Evolutionary conservation across 2,329 filamentous ascomycete genomes (phyloP).

Genomic region (Paraphaeosphaeria minitans): DNA sequence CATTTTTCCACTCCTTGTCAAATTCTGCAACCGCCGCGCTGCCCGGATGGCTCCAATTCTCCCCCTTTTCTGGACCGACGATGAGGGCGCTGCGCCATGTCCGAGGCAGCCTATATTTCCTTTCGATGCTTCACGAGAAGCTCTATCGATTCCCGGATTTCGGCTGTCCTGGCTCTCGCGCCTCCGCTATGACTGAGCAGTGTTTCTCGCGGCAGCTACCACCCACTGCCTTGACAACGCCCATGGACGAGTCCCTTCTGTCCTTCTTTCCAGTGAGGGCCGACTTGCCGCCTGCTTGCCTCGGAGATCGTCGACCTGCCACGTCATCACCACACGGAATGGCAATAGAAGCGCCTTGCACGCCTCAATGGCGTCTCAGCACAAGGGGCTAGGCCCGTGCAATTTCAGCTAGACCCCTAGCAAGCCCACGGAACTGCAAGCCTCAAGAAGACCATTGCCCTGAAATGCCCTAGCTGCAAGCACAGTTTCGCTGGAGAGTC

Average conservation of each 20-base stretch:
- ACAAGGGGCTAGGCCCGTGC: not conserved
- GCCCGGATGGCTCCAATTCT: not conserved
- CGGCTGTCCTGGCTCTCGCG: not conserved
- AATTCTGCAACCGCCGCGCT: constrained; percentile 23
- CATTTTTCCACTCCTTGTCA: constrained; percentile 13
- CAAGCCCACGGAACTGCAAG: not conserved
- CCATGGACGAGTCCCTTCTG: not conserved
- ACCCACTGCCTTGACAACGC: not conserved
- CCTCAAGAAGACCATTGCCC: constrained; percentile 2
- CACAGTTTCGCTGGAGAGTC: constrained; percentile 14
- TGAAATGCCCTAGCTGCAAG: not conserved
- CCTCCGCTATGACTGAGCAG: not conserved
- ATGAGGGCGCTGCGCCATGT: not conserved
- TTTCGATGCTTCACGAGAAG: not conserved
- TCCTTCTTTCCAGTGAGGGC: not conserved
- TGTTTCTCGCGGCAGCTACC: not conserved
- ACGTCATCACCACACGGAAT: not conserved
- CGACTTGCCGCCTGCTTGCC: not conserved
- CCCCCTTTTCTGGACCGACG: not conserved
- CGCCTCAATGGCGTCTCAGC: not conserved
- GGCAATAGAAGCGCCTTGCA: constrained; percentile 10
- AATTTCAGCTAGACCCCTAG: not conserved
- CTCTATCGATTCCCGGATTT: not conserved
- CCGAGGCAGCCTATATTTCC: not conserved
- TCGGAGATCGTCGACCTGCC: too few species aligned